These are phyloP conservation scores for Claviceps citrina DNA, from an alignment of 2,329 filamentous ascomycete species.

Conservation along the genomic window DNA sequence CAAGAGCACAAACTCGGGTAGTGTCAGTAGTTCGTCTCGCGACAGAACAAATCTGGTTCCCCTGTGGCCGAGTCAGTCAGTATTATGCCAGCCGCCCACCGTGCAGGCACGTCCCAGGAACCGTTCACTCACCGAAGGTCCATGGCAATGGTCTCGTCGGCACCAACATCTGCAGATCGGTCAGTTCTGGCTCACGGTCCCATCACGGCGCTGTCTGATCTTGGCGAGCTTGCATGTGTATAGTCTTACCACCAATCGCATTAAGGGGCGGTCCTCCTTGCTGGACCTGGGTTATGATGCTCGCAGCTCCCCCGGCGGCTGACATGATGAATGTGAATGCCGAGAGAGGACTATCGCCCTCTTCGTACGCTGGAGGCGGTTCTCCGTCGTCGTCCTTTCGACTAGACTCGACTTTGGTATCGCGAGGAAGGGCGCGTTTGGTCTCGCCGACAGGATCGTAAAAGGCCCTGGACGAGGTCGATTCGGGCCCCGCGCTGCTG, in stretches of 20 bases:
- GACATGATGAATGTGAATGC: constrained; percentile 97
- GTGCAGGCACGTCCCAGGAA: too few species aligned
- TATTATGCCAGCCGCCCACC: too few species aligned
- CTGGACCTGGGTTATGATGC: constrained; percentile 98
- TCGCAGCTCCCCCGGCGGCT: constrained; percentile 87
- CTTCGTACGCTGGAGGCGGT: constrained; percentile 88
- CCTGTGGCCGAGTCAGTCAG: constrained; percentile 35
- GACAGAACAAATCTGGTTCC: constrained; percentile 89
- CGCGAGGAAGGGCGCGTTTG: constrained; percentile 68
- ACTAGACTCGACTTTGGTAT: constrained; percentile 61
- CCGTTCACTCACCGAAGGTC: constrained; percentile 72
- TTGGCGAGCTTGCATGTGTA: not conserved
- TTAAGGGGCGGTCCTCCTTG: constrained; percentile 83
- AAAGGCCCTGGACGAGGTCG: constrained; percentile 24
- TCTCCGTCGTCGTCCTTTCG: constrained; percentile 73
- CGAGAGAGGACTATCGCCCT: constrained; percentile 81
- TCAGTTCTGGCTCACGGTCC: constrained; percentile 1
- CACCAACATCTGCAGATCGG: constrained; percentile 48
- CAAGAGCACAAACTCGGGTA: constrained; percentile 91
- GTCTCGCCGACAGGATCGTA: constrained; percentile 52
- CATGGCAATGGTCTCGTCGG: constrained; percentile 88
- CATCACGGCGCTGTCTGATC: not conserved
- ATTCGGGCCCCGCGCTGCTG: constrained; percentile 20
- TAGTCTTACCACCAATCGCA: constrained; percentile 59
- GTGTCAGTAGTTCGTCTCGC: constrained; percentile 81